A percentile compares a stretch with the other conserved stretches of the same genome.
phyloP scores from a whole-genome alignment of 2,329 filamentous ascomycete genomes.

The Diaporthe citri region DNA sequence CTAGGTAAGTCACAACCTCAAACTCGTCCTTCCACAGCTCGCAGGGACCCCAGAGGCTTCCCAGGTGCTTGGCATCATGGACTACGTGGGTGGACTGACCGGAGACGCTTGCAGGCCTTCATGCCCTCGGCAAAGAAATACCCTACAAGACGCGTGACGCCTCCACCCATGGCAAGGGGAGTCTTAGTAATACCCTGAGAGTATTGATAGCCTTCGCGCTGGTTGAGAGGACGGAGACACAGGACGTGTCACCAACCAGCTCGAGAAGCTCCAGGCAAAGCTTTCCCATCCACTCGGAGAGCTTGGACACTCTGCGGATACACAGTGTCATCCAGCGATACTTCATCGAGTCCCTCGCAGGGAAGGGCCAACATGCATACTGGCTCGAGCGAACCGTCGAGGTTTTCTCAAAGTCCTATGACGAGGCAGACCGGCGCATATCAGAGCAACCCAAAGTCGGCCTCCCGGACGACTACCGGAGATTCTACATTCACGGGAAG shows the following conservation, averaged over 20 bases:
- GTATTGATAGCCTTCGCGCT: slow-evolving; percentile 65
- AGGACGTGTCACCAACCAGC: slow-evolving; percentile 54
- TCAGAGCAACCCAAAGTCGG: slow-evolving; percentile 56
- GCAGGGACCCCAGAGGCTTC: neutral
- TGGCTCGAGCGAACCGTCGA: slow-evolving; percentile 63
- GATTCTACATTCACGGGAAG: slow-evolving; percentile 64
- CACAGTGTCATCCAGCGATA: slow-evolving; percentile 67
- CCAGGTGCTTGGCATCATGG: neutral
- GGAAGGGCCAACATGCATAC: slow-evolving; percentile 55
- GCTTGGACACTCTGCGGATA: slow-evolving; percentile 62
- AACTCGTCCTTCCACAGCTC: neutral
- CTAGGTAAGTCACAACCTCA: slow-evolving; percentile 58
- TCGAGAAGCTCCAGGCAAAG: slow-evolving; percentile 55
- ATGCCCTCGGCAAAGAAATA: slow-evolving; percentile 56
- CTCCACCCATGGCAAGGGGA: slow-evolving; percentile 48
- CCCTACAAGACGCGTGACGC: slow-evolving; percentile 60
- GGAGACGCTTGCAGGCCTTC: slow-evolving; percentile 52
- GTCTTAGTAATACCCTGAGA: slow-evolving; percentile 62
- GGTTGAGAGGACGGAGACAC: slow-evolving; percentile 62
- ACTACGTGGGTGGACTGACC: neutral
- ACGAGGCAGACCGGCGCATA: slow-evolving; percentile 59
- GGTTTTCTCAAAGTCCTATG: slow-evolving; percentile 64
- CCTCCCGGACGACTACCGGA: slow-evolving; percentile 64
- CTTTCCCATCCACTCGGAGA: slow-evolving; percentile 57
- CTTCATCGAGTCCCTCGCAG: slow-evolving; percentile 60